Base-by-base conservation (phyloP, 2,329 filamentous ascomycete species). In the Meredithiella fracta region DNA sequence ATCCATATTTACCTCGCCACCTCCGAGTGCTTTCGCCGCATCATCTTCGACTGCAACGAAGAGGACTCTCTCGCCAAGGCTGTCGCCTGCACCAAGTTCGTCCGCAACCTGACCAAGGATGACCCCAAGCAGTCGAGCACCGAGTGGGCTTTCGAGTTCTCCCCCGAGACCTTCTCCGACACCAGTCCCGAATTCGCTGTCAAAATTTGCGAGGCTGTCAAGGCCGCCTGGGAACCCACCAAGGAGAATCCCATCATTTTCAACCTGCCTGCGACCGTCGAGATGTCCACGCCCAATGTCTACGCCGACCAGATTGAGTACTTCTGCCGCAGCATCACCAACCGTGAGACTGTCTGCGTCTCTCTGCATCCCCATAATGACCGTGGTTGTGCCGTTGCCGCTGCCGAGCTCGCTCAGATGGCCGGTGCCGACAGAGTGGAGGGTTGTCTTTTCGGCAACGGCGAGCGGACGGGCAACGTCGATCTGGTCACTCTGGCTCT, bases 251-350 rank as follows among this genome's bases (percentile, higher is more conserved):
- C 84, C 51, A 87, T 98, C 68, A 94, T 98, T 66, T 92, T 98
- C 76, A 97, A 97, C 72, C 76, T 98, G 53, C 91, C 92, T 0
- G 91, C 92, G 1, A 98, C 92, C 0, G 91, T 97, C 37, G 92
- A 98, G 71, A 83, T 96, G 82, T 72, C 87, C 0, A 96, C 92
- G 0, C 90, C 90, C 34, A 98, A 98, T 67, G 79, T 96, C 51
- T 98, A 92, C 67, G 92, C 92, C 52, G 92, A 98, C 66, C 85
- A 94, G 71, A 86, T 98, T 60, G 92, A 98, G 68, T 94, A 87
- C 71, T 98, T 98, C 70, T 94, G 88, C 73, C 79, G 76, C 54
- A 77, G 91, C 66, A 89, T 97, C 65, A 77, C 77, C 0, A 85
- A 95, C 68, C 77, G 90, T 54, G 84, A 95, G 64, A 92, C 89